Base-by-base conservation (phyloP, 2,329 filamentous ascomycete genomes). In the Verticillium nubilum region DNA sequence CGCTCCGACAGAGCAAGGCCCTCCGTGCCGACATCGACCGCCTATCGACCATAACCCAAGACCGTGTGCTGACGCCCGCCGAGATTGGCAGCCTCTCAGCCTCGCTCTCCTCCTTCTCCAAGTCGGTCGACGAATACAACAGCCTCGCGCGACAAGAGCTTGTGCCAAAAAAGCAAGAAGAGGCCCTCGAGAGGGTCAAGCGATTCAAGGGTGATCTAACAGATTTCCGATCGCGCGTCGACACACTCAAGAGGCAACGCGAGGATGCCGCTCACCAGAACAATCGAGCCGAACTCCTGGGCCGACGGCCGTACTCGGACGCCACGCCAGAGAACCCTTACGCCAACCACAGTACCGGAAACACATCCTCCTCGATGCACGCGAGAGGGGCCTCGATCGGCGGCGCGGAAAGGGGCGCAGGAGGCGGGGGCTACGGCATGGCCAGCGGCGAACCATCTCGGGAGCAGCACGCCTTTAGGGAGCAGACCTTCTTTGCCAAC, bases 41-140 rank as follows among this genome's bases (percentile, higher is more conserved):
- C 54, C 88, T 93, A 68, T 81, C 88, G 60, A 78, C 85, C 4
- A 73, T 78, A 29, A 81, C 83, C 57, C 80, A 81, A 55, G 87
- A 86, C 47, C 80, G 83, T 54, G 84, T 85, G 57, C 79, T 90
- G 13, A 87, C 88, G 69, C 75, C 76, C 5, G 72, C 74, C 65
- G 67, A 73, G 62, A 70, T 80, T 74, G 88, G 89, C 70, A 89
- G 92, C 74, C 85, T 92, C 64, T 88, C 89, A n/a, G 88, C 87
- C 23, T 90, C 90, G 15, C 78, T 96, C 29, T 87, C 90, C 52
- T 76, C 92, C 61, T 92, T 99, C 73, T 86, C 90, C 54, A 91
- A 95, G 62, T 96, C 92, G 1, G 83, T 99, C 64, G 93, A 97
- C 76, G 93, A 97, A 71, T 99, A 99, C 79, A 86, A 89, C 68